A percentile compares a stretch with the other conserved stretches of the same genome.
These are phyloP conservation scores for Cucurbitaria berberidis DNA, from an alignment of 2,329 filamentous ascomycete genomes.

Conservation along the genomic window DNA sequence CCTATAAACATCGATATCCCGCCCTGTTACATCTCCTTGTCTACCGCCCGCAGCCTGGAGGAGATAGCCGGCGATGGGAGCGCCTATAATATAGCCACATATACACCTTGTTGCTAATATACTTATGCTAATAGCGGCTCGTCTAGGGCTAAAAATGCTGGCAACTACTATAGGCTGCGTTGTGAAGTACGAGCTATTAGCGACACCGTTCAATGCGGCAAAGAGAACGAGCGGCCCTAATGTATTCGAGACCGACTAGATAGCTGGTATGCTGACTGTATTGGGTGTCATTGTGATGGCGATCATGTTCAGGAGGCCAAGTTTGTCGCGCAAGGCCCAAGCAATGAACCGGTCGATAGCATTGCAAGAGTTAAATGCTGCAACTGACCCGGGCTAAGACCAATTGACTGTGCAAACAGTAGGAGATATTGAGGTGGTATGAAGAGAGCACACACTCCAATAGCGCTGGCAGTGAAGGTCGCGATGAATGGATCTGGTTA, in stretches of 20 bases:
- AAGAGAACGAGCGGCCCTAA: slow-evolving; percentile 35
- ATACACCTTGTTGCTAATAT: slow-evolving; percentile 38
- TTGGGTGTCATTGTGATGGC: slow-evolving; percentile 35
- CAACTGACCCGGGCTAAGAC: slow-evolving; percentile 31
- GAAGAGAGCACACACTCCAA: slow-evolving; percentile 38
- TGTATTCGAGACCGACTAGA: slow-evolving; percentile 38
- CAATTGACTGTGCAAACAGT: slow-evolving; percentile 36
- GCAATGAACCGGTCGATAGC: slow-evolving; percentile 37
- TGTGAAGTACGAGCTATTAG: slow-evolving; percentile 39
- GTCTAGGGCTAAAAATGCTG: slow-evolving; percentile 33
- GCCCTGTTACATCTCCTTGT: slow-evolving; percentile 3
- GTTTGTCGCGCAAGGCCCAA: slow-evolving; percentile 35
- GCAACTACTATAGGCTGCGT: slow-evolving; percentile 39
- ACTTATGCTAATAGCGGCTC: slow-evolving; percentile 37
- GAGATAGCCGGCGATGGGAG: slow-evolving; percentile 36
- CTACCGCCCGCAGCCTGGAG: slow-evolving; percentile 34
- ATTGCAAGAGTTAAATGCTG: slow-evolving; percentile 38
- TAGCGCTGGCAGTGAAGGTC: slow-evolving; percentile 30
- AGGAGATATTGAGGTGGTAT: slow-evolving; percentile 41
- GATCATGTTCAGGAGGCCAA: slow-evolving; percentile 43
- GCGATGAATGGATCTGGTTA: slow-evolving; percentile 35
- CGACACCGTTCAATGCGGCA: slow-evolving; percentile 36
- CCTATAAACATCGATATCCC: slow-evolving; percentile 31
- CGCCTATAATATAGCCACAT: slow-evolving; percentile 36
- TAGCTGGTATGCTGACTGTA: slow-evolving; percentile 36